Evolutionary conservation across 176 grass and related monocot species (phyloP), one percentile per base, ranked within the genome.

Genomic region (Juncus effusus): DNA sequence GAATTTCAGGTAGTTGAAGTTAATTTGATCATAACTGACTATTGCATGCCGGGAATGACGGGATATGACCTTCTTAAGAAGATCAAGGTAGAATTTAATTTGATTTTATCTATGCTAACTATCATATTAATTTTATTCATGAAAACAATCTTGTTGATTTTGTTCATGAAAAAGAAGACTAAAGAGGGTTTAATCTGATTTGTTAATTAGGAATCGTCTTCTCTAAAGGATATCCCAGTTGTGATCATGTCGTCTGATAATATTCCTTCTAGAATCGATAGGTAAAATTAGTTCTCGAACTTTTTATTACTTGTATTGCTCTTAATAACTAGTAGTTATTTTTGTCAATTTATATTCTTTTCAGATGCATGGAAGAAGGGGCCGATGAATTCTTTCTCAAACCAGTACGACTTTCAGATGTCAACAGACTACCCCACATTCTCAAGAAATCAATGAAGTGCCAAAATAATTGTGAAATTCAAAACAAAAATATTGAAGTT

Each of bases 161-260:
- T 3, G 38, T 36, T 73, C 2, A 6, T 40, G 75, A 74, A 13
- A 70, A 11, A 16, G 12, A 3, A 62, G 13, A 14, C 5, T 16
- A 70, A 79, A 70, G 9, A 76, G 13, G 12, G 39, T 39, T 13
- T 50, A 52, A 12, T 61, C 38, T 79, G 10, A 42, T 78, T 51
- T 51, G 69, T 62, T 12, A 51, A 63, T 16, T 75, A 96, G 93
- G 87, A 85, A 39, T 91, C 93, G 10, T 80, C 93, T 2, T 86
- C 80, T 82, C 68, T 88, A 8, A 81, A 70, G 72, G 85, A 96
- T 68, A 91, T 91, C 49, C 93, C 93, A 2, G 93, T 97, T 64
- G 85, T 92, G 56, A 97, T 97, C 67, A 97, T 97, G 93, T 97
- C 93, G 37, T 92, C 88, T 1, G 93, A 97, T 75, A 92, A 92